Percentiles rank a stretch among this genome's conserved stretches.
These are phyloP conservation scores for Penicillium sp. DNA, from an alignment of 2,329 filamentous ascomycete species.

Conservation along the genomic window DNA sequence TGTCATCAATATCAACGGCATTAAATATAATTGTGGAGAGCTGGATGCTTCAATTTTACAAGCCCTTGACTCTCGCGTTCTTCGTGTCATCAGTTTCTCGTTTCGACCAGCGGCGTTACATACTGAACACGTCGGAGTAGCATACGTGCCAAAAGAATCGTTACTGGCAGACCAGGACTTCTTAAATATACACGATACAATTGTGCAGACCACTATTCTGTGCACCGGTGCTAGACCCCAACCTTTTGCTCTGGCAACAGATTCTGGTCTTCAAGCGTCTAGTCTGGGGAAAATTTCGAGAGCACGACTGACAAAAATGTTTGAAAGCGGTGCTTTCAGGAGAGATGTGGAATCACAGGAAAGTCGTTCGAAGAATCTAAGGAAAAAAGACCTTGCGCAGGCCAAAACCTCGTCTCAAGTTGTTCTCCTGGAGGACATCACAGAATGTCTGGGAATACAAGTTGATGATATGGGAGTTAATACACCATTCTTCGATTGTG, in stretches of 20 bases:
- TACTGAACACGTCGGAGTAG: conserved; percentile 40
- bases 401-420: not conserved
- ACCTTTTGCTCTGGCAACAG: not conserved
- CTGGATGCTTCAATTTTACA: conserved; percentile 40
- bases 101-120: conserved; percentile 18
- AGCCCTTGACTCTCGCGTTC: conserved; percentile 25
- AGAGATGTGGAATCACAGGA: not conserved
- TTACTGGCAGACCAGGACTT: conserved; percentile 18
- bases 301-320: not conserved
- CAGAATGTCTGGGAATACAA: conserved; percentile 13
- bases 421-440: not conserved
- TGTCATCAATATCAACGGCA: conserved; percentile 46
- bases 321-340: not conserved
- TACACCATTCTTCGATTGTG: conserved; percentile 24
- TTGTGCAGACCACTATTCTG: not conserved
- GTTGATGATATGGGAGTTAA: conserved; percentile 14
- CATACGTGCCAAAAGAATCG: conserved; percentile 33
- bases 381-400: not conserved
- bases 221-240: not conserved
- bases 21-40: conserved; percentile 39
- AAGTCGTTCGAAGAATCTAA: not conserved
- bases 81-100: conserved; percentile 38
- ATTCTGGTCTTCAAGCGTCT: not conserved
- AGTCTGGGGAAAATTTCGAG: not conserved
- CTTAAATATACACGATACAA: not conserved